Evolutionary conservation across 2,329 filamentous ascomycete genomes (phyloP).

Genomic region (Diaporthe citrichinensis): DNA sequence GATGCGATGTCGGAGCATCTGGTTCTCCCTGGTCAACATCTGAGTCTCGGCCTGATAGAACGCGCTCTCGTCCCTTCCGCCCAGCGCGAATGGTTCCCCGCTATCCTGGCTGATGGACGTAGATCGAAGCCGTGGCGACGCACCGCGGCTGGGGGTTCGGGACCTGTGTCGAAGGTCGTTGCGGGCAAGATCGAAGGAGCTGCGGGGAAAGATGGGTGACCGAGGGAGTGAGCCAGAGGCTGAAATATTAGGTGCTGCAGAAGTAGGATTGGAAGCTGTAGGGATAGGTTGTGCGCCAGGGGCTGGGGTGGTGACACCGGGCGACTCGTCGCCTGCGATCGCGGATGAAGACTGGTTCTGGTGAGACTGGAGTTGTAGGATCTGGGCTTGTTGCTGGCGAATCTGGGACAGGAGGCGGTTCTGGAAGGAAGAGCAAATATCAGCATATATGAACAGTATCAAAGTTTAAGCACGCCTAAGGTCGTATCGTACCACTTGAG

Average conservation of each 20-base stretch:
- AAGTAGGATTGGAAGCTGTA: constrained; percentile 51
- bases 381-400: constrained; percentile 79
- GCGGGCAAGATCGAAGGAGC: constrained; percentile 72
- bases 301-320: constrained; percentile 44
- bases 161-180: constrained; percentile 70
- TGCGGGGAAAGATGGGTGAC: constrained; percentile 66
- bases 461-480: not conserved
- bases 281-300: constrained; percentile 26
- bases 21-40: constrained; percentile 83
- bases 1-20: constrained; percentile 84
- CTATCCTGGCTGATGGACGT: constrained; percentile 72
- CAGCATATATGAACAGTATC: not conserved
- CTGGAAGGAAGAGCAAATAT: constrained; percentile 52
- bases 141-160: constrained; percentile 70
- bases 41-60: constrained; percentile 89
- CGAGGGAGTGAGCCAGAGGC: constrained; percentile 62
- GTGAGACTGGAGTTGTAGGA: constrained; percentile 69
- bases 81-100: constrained; percentile 71
- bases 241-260: constrained; percentile 52
- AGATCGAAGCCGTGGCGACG: constrained; percentile 69
- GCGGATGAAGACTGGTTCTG: constrained; percentile 55
- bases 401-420: constrained; percentile 86
- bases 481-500: constrained; percentile 74
- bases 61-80: constrained; percentile 79
- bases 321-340: constrained; percentile 56